Conservation (phyloP, 768 basidiomycete species). For the Leccinum boreale region DNA sequence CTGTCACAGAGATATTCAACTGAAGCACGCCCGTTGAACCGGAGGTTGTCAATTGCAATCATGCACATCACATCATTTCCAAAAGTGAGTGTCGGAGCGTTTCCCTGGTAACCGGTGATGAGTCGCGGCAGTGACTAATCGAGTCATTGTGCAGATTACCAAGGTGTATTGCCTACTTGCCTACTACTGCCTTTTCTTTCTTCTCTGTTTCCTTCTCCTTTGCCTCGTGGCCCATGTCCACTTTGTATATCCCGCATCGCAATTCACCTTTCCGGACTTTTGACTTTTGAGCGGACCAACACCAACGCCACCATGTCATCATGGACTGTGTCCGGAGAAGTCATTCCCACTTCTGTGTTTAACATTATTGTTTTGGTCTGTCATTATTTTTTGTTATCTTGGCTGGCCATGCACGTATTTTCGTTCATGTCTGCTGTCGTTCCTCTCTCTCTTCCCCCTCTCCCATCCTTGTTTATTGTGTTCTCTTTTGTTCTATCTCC, state of each 20-base stretch:
- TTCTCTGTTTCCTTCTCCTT: background rate
- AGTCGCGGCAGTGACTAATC: background rate
- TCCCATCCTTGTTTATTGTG: background rate
- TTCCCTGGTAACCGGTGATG: background rate
- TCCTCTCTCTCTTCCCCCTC: background rate
- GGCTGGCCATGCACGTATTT: constrained; percentile 26
- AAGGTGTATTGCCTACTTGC: constrained; percentile 16
- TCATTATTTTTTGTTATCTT: constrained; percentile 20
- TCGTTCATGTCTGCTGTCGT: constrained; percentile 11
- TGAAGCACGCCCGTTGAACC: constrained; percentile 9
- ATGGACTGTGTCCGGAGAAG: background rate
- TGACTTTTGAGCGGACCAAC: constrained; percentile 15
- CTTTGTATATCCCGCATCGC: background rate
- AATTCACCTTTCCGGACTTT: constrained; percentile 10
- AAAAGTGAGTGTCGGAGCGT: constrained; percentile 17
- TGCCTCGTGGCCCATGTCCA: background rate
- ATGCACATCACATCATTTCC: background rate
- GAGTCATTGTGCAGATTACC: background rate
- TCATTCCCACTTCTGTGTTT: constrained; percentile 23
- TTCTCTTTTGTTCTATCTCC: constrained; percentile 18
- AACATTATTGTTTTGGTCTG: constrained; percentile 30
- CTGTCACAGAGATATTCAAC: constrained; percentile 48
- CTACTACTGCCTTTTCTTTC: constrained; percentile 1
- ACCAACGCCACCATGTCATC: constrained; percentile 8
- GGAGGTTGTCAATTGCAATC: constrained; percentile 10